phyloP scores from a whole-genome alignment of 805 yeast species.

The Kluyveromyces wickerhamii region DNA sequence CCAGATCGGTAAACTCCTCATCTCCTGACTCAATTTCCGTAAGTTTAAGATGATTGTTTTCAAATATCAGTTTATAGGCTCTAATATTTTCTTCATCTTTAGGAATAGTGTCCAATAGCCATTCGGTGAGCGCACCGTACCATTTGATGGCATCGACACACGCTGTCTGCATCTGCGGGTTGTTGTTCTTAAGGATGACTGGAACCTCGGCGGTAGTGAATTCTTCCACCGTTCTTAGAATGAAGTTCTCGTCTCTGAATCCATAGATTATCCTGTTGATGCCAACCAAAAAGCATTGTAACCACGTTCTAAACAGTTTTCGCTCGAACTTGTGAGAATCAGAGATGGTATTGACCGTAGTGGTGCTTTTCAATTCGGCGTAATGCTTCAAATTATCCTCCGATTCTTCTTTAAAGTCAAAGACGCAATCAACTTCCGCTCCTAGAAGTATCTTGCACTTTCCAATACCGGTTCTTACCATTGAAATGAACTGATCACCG shows the following conservation, averaged over 20 bases:
- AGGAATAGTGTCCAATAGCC: slow-evolving; percentile 57
- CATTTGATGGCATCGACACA: slow-evolving; percentile 78
- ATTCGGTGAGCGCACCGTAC: slow-evolving; percentile 76
- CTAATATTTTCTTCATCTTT: slow-evolving; percentile 46
- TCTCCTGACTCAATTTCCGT: slow-evolving; percentile 37
- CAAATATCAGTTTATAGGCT: slow-evolving; percentile 45
- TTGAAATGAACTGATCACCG: slow-evolving; percentile 68
- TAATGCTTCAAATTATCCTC: slow-evolving; percentile 60
- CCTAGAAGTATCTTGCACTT: slow-evolving; percentile 58
- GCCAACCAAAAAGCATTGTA: slow-evolving; percentile 86
- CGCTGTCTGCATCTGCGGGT: slow-evolving; percentile 41
- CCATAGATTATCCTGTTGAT: slow-evolving; percentile 78
- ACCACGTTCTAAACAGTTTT: slow-evolving; percentile 80
- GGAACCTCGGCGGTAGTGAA: slow-evolving; percentile 77
- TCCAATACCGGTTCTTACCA: slow-evolving; percentile 84
- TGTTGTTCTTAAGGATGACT: slow-evolving; percentile 43
- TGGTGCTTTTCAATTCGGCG: slow-evolving; percentile 74
- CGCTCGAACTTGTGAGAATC: slow-evolving; percentile 63
- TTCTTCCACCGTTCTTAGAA: slow-evolving; percentile 64
- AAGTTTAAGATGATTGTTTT: slow-evolving; percentile 43
- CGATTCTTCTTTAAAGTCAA: slow-evolving; percentile 54
- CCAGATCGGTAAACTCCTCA: slow-evolving; percentile 30
- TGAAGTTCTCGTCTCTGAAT: slow-evolving; percentile 65
- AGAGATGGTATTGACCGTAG: slow-evolving; percentile 44
- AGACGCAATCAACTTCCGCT: slow-evolving; percentile 89